Evolutionary conservation across 2,329 filamentous ascomycete genomes (phyloP).

Genomic region (Alternaria sp.): DNA sequence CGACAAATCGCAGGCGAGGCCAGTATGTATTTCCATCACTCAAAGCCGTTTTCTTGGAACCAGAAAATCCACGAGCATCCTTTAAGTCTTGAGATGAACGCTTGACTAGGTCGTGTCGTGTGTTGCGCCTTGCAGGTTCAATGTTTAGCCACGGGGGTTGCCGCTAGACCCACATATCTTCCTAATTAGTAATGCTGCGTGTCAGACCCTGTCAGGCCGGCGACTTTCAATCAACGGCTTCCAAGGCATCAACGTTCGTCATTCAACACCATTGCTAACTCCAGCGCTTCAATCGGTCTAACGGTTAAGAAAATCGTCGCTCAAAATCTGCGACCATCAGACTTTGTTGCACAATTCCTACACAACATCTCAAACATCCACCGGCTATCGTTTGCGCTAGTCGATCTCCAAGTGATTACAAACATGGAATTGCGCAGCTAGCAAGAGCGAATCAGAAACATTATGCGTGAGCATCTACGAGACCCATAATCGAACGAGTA

Average conservation of each 20-base stretch:
- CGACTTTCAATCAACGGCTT: neutral
- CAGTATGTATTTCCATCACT: neutral
- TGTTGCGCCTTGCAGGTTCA: slow-evolving; percentile 5
- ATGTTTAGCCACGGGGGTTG: slow-evolving; percentile 7
- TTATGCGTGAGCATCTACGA: slow-evolving; percentile 6
- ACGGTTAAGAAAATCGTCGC: neutral
- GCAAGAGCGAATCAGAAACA: slow-evolving; percentile 9
- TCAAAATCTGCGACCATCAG: neutral
- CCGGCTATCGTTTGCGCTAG: slow-evolving; percentile 7
- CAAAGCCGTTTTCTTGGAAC: neutral
- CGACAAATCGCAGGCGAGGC: neutral
- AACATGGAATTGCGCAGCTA: slow-evolving; percentile 21
- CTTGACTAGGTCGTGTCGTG: neutral
- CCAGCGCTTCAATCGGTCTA: neutral
- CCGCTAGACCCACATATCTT: slow-evolving; percentile 9
- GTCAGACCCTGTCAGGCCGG: neutral
- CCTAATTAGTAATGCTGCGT: neutral
- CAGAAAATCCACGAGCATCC: too few species aligned
- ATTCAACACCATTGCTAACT: neutral
- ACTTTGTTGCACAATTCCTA: neutral
- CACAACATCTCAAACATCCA: neutral
- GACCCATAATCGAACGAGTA: neutral
- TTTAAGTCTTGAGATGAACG: neutral
- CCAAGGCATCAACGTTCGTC: slow-evolving; percentile 13
- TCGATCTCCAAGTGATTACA: slow-evolving; percentile 12